Base-by-base conservation (phyloP, 2,329 filamentous ascomycete genomes). In the Fusarium incarnatum region DNA sequence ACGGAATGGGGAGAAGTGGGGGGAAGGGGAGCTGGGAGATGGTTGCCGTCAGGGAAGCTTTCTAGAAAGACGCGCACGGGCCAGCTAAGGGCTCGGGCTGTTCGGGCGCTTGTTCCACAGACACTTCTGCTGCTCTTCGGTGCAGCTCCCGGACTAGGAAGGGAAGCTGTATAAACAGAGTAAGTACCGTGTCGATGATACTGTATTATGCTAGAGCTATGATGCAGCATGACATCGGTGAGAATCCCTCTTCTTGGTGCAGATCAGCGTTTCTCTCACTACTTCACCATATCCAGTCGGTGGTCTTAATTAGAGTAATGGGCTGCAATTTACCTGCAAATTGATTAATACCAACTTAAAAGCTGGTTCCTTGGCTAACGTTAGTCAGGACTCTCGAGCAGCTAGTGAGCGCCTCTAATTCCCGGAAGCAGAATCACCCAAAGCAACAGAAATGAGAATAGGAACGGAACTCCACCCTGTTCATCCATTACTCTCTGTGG, bases 51-150 rank as follows among this genome's bases (percentile, higher is more conserved):
- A 75, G 67, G 68, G 74, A 76, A 76, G 73, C 74, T 75, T 76
- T 76, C 74, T 76, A 76, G 74, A 76, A 76, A 50, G 66, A 53
- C 12, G 46, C 16, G 74, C 74, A 75, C 73, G 73, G 61, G n/a
- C 67, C 74, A 63, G 8, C 6, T 0, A 2, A 20, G 11, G 74
- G 54, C 49, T 62, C 41, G 46, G 28, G 74, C 74, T 54, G 48
- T 52, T 62, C 71, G 56, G 56, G 73, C 64, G 48, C 63, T 67
- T 66, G 70, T 75, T 76, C 74, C 56, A 74, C 60, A 69, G 64
- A 65, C 67, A 64, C 56, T 76, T 74, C 74, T 69, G 64, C 56
- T 62, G 56, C 55, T 67, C 55, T 76, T 75, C 74, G 60, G 60
- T 76, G 73, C 74, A 76, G 74, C 71, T 76, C 71, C 73, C 68